These are phyloP conservation scores for Geranium rotundifolium DNA, from an alignment of 345 rosid genomes.

Conservation along the genomic window DNA sequence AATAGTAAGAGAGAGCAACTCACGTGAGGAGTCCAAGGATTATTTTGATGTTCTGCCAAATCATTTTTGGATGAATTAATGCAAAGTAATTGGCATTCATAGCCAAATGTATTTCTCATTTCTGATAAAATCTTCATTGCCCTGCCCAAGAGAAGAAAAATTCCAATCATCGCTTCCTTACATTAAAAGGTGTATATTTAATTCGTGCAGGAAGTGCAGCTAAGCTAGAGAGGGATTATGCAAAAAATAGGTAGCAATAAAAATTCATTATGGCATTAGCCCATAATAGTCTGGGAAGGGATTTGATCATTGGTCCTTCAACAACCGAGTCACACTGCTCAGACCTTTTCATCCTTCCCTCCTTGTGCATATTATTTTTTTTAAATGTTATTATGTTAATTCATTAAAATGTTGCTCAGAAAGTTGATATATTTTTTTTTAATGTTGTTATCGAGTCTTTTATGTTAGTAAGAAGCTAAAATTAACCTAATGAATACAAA, in stretches of 20 bases:
- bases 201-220: neutral
- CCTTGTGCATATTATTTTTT: neutral
- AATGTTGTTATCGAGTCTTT: too few relatives aligned
- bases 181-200: slow-evolving; percentile 4
- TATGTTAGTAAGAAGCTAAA: too few relatives aligned
- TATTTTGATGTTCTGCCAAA: slow-evolving; percentile 42
- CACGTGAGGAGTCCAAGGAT: slow-evolving; percentile 65
- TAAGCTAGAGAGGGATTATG: neutral
- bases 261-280: neutral
- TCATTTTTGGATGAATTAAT: slow-evolving; percentile 85
- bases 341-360: neutral
- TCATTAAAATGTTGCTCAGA: too few relatives aligned
- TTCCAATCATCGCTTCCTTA: slow-evolving; percentile 8
- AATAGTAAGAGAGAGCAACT: slow-evolving; percentile 12
- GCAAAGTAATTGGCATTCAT: slow-evolving; percentile 69
- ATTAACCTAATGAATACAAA: too few relatives aligned
- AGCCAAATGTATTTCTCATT: slow-evolving; percentile 84
- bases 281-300: neutral
- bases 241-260: neutral
- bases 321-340: neutral
- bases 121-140: slow-evolving; percentile 66
- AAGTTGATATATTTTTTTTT: too few relatives aligned
- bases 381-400: too few relatives aligned
- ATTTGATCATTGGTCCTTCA: neutral
- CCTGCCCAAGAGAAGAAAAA: slow-evolving; percentile 37